phyloP scores from a whole-genome alignment of 2,329 filamentous ascomycete species.

The Colletotrichum viniferum region DNA sequence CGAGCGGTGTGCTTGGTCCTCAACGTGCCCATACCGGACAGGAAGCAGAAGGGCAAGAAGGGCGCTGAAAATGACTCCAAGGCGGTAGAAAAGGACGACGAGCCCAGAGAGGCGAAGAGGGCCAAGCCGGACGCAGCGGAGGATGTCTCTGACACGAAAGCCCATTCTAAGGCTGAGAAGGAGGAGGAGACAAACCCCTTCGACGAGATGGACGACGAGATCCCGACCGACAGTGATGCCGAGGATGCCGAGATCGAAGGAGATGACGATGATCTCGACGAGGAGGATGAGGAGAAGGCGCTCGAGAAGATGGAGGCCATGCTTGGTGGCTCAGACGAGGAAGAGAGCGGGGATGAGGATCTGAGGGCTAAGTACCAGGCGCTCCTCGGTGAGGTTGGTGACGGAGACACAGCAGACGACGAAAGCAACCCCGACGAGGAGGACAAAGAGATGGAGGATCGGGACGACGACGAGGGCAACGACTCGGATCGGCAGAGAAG shows the following conservation, averaged over 20 bases:
- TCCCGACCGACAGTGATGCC: constrained; percentile 22
- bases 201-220: constrained; percentile 20
- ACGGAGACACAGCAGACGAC: constrained; percentile 36
- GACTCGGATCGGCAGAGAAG: constrained; percentile 27
- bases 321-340: constrained; percentile 48
- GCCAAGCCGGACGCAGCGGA: constrained; percentile 25
- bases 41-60: constrained; percentile 37
- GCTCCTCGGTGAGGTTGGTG: constrained; percentile 48
- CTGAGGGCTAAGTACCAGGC: constrained; percentile 49
- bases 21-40: constrained; percentile 52
- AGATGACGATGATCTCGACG: constrained; percentile 33
- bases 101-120: constrained; percentile 33
- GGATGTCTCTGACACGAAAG: constrained; percentile 26
- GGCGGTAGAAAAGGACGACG: constrained; percentile 34
- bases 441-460: constrained; percentile 34
- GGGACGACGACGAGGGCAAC: constrained; percentile 26
- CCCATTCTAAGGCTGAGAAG: constrained; percentile 33
- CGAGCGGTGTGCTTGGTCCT: constrained; percentile 53
- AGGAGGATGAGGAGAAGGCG: constrained; percentile 36
- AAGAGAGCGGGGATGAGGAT: constrained; percentile 40
- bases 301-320: constrained; percentile 50
- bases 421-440: constrained; percentile 35
- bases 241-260: constrained; percentile 24
- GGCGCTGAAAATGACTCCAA: constrained; percentile 34
- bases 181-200: constrained; percentile 27